phyloP scores from a whole-genome alignment of 192 early-diverging fungal species.

The Haplosporangium gracile region DNA sequence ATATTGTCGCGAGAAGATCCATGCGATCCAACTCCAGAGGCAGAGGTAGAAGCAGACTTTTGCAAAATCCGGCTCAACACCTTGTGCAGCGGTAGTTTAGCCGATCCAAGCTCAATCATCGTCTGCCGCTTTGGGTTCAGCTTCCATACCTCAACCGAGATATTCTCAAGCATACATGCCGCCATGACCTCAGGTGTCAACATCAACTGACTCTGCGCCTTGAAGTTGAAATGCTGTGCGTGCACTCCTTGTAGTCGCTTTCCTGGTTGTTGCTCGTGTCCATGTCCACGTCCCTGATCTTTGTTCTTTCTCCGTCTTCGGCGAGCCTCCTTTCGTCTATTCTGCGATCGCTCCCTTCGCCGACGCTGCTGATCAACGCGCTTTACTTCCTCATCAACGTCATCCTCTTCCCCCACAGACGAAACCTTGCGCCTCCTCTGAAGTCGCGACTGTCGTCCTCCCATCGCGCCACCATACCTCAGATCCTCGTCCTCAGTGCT shows the following conservation, averaged over 20 bases:
- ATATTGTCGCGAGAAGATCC: not conserved
- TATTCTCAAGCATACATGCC: slow-evolving; percentile 50
- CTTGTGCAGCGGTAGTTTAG: slow-evolving; percentile 45
- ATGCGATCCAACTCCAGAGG: not conserved
- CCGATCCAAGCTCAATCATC: slow-evolving; percentile 49
- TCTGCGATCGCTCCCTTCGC: not conserved
- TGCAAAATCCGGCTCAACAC: slow-evolving; percentile 45
- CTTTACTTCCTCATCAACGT: not conserved
- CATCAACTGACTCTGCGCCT: slow-evolving; percentile 22
- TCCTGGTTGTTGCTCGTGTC: not conserved
- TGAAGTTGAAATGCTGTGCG: slow-evolving; percentile 48
- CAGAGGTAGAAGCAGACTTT: slow-evolving; percentile 13
- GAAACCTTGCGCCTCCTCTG: slow-evolving; percentile 27
- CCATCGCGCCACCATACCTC: slow-evolving; percentile 4
- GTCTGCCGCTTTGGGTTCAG: slow-evolving; percentile 50
- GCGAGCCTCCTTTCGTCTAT: slow-evolving; percentile 1
- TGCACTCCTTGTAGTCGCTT: not conserved
- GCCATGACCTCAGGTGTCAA: slow-evolving; percentile 53
- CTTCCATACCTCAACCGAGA: slow-evolving; percentile 55
- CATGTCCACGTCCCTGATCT: not conserved
- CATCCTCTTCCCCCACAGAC: not conserved
- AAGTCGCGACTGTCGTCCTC: slow-evolving; percentile 37
- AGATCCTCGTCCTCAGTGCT: not conserved
- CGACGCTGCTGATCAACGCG: not conserved
- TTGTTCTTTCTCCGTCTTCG: not conserved